A percentile compares a stretch with the other conserved stretches of the same genome.
phyloP scores from a whole-genome alignment of 139 green algal species.

The Coelastrella sp. region DNA sequence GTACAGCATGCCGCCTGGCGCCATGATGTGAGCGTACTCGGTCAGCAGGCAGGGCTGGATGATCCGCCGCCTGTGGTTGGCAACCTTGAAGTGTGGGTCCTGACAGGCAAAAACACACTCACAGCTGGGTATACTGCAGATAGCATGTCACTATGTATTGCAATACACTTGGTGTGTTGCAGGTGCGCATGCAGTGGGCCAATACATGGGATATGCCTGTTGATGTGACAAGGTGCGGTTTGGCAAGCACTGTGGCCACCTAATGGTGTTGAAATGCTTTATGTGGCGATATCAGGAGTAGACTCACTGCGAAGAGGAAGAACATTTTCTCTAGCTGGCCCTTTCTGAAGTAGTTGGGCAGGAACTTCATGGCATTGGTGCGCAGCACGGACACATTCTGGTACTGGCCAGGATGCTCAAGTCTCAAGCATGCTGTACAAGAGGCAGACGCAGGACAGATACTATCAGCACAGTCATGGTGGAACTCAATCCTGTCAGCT shows the following conservation, averaged over 20 bases:
- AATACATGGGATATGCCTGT: too few species aligned
- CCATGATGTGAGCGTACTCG: constrained; percentile 96
- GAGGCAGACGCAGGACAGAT: not conserved
- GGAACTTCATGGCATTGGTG: constrained; percentile 96
- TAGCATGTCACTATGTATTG: not conserved
- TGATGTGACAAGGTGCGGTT: too few species aligned
- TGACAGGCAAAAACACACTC: constrained; percentile 39
- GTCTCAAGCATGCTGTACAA: constrained; percentile 70
- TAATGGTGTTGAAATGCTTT: not conserved
- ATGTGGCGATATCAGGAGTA: not conserved
- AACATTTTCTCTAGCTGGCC: constrained; percentile 97
- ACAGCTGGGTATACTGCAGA: not conserved
- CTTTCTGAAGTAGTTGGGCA: constrained; percentile 96
- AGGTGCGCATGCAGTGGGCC: not conserved
- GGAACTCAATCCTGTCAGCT: too few species aligned
- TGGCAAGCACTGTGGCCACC: too few species aligned
- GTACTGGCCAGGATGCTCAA: constrained; percentile 76
- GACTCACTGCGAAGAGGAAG: constrained; percentile 96
- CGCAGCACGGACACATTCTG: constrained; percentile 87
- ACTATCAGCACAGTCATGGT: not conserved
- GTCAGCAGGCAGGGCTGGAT: constrained; percentile 88
- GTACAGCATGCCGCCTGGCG: constrained; percentile 87
- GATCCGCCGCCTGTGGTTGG: constrained; percentile 90
- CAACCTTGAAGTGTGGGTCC: constrained; percentile 92
- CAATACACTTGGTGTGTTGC: too few species aligned